phyloP scores from a whole-genome alignment of 768 basidiomycete genomes.

The Trametes cubensis region DNA sequence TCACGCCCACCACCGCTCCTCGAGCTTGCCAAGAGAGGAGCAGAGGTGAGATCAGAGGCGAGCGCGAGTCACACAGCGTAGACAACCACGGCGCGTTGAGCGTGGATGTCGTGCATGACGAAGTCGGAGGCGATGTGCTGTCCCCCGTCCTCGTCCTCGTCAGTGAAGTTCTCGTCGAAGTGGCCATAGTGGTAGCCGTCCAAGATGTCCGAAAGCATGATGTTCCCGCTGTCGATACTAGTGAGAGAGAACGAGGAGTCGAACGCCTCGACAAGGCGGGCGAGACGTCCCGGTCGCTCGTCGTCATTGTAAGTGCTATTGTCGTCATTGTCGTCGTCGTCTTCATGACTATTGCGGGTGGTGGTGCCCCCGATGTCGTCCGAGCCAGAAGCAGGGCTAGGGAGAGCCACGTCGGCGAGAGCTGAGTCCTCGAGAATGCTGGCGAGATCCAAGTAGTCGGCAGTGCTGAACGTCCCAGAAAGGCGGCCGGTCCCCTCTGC shows the following conservation, averaged over 20 bases:
- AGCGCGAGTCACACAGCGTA: neutral
- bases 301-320: neutral
- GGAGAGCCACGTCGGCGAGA: conserved; percentile 1
- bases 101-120: neutral
- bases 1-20: neutral
- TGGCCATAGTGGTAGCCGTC: conserved; percentile 8
- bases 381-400: neutral
- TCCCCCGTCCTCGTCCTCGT: neutral
- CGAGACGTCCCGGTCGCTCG: neutral
- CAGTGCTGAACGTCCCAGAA: neutral
- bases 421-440: neutral
- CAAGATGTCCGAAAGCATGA: conserved; percentile 10
- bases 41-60: neutral
- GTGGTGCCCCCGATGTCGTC: neutral
- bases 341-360: neutral
- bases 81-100: conserved; percentile 4
- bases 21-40: neutral
- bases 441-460: neutral
- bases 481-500: neutral
- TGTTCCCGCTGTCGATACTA: conserved; percentile 6
- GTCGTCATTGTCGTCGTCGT: neutral
- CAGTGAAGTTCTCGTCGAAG: neutral
- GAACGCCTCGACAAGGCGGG: conserved; percentile 2
- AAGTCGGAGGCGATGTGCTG: neutral
- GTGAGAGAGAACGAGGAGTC: conserved; percentile 8